Percentiles rank a stretch among this genome's conserved stretches.
phyloP scores from a whole-genome alignment of 306 rosid genomes.

The Fagus crenata region DNA sequence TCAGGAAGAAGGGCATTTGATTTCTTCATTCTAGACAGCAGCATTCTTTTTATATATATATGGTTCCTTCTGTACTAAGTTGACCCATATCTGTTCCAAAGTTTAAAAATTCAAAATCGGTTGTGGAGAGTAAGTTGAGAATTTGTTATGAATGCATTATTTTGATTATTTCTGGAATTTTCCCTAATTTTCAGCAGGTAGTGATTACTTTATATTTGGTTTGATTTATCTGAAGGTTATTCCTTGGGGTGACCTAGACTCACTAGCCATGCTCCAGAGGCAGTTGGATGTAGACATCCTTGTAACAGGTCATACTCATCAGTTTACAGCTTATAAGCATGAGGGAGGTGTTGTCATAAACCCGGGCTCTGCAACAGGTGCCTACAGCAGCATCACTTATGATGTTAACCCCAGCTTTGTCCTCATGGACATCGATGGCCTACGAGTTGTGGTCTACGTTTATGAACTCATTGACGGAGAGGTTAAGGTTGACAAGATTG shows the following conservation, averaged over 20 bases:
- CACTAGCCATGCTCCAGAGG: conserved; percentile 98
- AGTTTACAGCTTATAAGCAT: conserved; percentile 94
- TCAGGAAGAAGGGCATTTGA: no score
- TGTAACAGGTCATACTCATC: conserved; percentile 95
- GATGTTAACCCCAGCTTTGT: conserved; percentile 98
- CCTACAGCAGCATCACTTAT: conserved; percentile 88
- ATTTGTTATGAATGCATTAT: neutral
- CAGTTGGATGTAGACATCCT: conserved; percentile 99
- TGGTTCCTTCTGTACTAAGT: neutral
- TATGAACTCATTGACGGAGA: conserved; percentile 95
- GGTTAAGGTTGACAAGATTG: conserved; percentile 99
- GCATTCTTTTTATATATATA: no score
- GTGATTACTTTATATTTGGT: neutral
- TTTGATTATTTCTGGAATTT: neutral
- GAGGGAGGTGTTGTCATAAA: conserved; percentile 97
- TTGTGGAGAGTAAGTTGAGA: neutral
- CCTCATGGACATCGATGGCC: conserved; percentile 96
- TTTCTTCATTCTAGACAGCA: no score
- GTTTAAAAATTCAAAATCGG: neutral
- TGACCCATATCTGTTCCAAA: neutral
- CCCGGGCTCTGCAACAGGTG: conserved; percentile 98
- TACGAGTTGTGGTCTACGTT: conserved; percentile 95
- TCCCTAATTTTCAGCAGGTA: neutral
- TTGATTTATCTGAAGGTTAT: conserved; percentile 65
- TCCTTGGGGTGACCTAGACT: conserved; percentile 99